These are phyloP conservation scores for Bolboschoenoplectus hybrid DNA, from an alignment of 202 grass and related monocot species.

Conservation along the genomic window DNA sequence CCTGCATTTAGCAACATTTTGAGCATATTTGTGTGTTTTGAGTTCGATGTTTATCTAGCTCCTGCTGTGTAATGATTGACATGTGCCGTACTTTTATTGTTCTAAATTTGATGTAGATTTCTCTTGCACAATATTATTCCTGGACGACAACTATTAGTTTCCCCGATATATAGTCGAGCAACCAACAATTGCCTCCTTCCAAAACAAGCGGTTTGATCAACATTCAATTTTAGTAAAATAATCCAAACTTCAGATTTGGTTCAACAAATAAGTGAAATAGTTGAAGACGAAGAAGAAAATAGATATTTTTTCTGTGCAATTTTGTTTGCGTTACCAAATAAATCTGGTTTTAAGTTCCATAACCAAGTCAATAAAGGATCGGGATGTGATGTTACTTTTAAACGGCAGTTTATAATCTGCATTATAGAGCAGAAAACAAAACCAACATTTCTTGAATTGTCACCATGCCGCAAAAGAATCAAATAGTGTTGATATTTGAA, in stretches of 20 bases:
- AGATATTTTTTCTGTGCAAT: no score
- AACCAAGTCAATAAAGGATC: no score
- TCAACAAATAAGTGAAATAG: background rate
- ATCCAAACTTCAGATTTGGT: background rate
- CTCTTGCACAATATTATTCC: background rate
- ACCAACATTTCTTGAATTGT: no score
- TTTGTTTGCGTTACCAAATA: no score
- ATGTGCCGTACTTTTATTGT: constrained; percentile 4
- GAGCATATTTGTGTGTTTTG: background rate
- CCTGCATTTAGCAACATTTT: constrained; percentile 20
- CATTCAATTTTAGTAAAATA: background rate
- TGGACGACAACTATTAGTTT: background rate
- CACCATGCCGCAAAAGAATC: no score
- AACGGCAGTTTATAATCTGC: background rate
- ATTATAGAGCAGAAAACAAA: background rate
- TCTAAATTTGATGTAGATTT: background rate
- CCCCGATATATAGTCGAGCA: background rate
- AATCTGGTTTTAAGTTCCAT: no score
- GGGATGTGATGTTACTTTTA: background rate
- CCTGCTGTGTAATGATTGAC: constrained; percentile 23
- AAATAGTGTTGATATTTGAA: no score
- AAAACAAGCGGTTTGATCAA: background rate
- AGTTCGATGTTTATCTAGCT: constrained; percentile 19
- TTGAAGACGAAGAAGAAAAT: background rate
- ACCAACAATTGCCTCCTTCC: background rate